These are phyloP conservation scores for Calonectria crousiana DNA, from an alignment of 2,329 filamentous ascomycete species.

Conservation along the genomic window DNA sequence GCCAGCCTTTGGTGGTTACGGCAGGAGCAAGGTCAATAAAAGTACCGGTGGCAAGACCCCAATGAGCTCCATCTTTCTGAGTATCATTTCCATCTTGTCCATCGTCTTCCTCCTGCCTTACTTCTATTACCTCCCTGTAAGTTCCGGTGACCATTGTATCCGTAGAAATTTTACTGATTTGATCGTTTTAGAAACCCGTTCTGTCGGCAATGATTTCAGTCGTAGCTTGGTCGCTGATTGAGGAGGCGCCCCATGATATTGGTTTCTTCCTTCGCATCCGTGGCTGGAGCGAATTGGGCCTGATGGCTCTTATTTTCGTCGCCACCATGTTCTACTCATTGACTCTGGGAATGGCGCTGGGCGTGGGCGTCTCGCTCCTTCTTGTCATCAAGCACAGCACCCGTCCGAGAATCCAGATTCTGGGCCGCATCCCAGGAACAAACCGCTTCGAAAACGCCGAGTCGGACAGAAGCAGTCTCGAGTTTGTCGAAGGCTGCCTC, in stretches of 20 bases:
- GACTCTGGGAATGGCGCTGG: conserved; percentile 91
- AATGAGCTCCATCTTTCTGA: conserved; percentile 91
- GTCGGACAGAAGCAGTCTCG: conserved; percentile 77
- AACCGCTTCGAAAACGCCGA: conserved; percentile 89
- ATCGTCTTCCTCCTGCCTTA: conserved; percentile 88
- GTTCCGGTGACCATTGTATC: conserved; percentile 48
- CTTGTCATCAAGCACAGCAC: conserved; percentile 93
- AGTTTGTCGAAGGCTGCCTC: conserved; percentile 91
- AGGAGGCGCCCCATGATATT: conserved; percentile 94
- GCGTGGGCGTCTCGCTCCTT: conserved; percentile 90
- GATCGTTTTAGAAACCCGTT: conserved; percentile 80
- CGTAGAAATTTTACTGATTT: not conserved
- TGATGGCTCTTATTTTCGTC: conserved; percentile 92
- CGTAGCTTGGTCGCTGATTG: conserved; percentile 92
- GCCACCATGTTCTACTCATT: conserved; percentile 96
- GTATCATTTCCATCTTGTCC: conserved; percentile 83
- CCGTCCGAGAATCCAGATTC: conserved; percentile 93
- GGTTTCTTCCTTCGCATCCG: conserved; percentile 88
- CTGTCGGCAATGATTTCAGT: conserved; percentile 95
- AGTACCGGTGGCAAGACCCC: conserved; percentile 92
- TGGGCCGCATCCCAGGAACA: conserved; percentile 88
- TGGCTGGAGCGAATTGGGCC: conserved; percentile 85
- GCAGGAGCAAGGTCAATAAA: conserved; percentile 93
- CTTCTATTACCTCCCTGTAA: conserved; percentile 94
- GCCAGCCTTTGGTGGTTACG: conserved; percentile 96